phyloP scores from a whole-genome alignment of 805 yeast genomes.

The Kuraishia molischiana region DNA sequence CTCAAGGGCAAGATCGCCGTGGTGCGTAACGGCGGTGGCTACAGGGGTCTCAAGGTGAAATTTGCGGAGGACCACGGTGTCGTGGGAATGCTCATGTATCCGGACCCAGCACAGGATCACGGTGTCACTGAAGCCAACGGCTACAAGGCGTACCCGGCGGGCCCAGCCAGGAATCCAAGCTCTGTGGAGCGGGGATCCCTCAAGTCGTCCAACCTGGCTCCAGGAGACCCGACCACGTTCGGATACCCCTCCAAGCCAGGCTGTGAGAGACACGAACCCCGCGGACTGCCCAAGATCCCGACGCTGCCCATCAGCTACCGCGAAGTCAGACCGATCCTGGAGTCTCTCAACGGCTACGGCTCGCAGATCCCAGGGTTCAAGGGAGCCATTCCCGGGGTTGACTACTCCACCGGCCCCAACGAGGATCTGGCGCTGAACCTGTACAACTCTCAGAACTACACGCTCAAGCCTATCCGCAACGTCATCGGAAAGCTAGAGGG shows the following conservation, averaged over 20 bases:
- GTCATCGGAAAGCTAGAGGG: constrained; percentile 57
- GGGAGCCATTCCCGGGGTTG: constrained; percentile 25
- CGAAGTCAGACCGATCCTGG: constrained; percentile 55
- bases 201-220: constrained; percentile 45
- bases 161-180: constrained; percentile 71
- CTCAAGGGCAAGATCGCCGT: constrained; percentile 53
- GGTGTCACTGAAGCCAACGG: constrained; percentile 44
- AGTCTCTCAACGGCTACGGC: constrained; percentile 51
- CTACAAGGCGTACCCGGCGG: constrained; percentile 57
- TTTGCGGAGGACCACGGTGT: constrained; percentile 70
- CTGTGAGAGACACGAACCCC: constrained; percentile 39
- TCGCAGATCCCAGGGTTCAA: constrained; percentile 17
- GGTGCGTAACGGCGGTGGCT: constrained; percentile 55
- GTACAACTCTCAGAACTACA: constrained; percentile 51
- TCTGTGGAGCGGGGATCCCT: constrained; percentile 73
- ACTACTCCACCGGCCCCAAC: constrained; percentile 25
- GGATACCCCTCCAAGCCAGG: constrained; percentile 49
- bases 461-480: constrained; percentile 50
- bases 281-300: constrained; percentile 50
- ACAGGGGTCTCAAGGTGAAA: constrained; percentile 68
- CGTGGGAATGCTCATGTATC: constrained; percentile 52
- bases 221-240: constrained; percentile 79
- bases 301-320: constrained; percentile 57
- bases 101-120: constrained; percentile 63
- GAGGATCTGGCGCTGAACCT: constrained; percentile 37